phyloP scores from a whole-genome alignment of 2,329 filamentous ascomycete genomes.

The Zasmidium angulare region DNA sequence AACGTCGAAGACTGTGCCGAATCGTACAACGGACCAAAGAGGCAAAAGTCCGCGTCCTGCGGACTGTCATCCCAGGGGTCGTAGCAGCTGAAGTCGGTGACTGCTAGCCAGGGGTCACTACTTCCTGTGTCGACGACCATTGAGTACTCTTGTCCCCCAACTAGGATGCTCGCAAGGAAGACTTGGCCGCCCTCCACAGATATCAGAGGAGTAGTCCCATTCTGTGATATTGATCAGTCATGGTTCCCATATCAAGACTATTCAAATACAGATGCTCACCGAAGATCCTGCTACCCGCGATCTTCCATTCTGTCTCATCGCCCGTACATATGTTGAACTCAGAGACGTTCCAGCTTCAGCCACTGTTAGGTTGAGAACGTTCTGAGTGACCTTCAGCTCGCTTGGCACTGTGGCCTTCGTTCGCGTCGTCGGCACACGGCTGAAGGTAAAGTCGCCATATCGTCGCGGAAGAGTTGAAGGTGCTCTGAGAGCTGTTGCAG shows the following conservation, averaged over 20 bases:
- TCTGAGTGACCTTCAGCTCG: constrained; percentile 26
- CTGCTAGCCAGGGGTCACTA: constrained; percentile 48
- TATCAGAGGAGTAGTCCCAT: constrained; percentile 19
- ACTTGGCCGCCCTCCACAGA: constrained; percentile 29
- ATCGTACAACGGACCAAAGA: constrained; percentile 35
- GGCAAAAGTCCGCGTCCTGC: constrained; percentile 28
- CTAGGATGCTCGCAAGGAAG: constrained; percentile 31
- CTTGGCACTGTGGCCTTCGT: constrained; percentile 9
- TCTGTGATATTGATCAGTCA: constrained; percentile 12
- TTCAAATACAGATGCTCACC: constrained; percentile 9
- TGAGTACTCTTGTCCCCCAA: constrained; percentile 35
- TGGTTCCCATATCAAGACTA: not conserved
- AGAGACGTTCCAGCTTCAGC: constrained; percentile 20
- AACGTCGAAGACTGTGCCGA: constrained; percentile 35
- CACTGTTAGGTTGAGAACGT: constrained; percentile 25
- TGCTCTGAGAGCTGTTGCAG: constrained; percentile 10
- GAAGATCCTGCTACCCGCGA: constrained; percentile 9
- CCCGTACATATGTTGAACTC: constrained; percentile 29
- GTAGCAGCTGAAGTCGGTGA: constrained; percentile 29
- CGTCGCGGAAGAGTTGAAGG: constrained; percentile 8
- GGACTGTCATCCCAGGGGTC: constrained; percentile 16
- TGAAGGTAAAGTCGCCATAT: constrained; percentile 21
- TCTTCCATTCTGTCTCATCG: constrained; percentile 24
- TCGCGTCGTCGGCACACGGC: constrained; percentile 16
- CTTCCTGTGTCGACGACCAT: constrained; percentile 50